Conservation (phyloP, 768 basidiomycete species). For the Lactarius evosmus region DNA sequence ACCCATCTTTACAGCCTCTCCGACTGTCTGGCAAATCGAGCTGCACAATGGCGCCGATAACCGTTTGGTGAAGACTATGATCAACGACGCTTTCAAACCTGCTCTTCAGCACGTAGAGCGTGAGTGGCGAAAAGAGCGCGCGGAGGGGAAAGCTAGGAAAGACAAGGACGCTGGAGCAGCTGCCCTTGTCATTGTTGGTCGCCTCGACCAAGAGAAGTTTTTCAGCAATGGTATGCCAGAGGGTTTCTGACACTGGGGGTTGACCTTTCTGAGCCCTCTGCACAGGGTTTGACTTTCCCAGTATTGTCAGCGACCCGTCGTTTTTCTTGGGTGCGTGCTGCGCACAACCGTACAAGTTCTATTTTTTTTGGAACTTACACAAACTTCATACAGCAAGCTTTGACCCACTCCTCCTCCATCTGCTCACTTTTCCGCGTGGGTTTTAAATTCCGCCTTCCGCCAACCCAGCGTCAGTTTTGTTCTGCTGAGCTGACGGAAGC, state of each 20-base stretch:
- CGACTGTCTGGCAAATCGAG: slow-evolving; percentile 71
- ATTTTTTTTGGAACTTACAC: not conserved
- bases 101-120: slow-evolving; percentile 70
- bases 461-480: not conserved
- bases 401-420: slow-evolving; percentile 65
- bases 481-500: not conserved
- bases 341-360: not conserved
- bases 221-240: slow-evolving; percentile 69
- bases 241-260: not conserved
- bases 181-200: slow-evolving; percentile 74
- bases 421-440: slow-evolving; percentile 77
- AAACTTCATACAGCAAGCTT: slow-evolving; percentile 36
- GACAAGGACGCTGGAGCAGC: slow-evolving; percentile 57
- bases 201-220: slow-evolving; percentile 76
- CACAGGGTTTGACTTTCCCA: slow-evolving; percentile 62
- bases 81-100: slow-evolving; percentile 60
- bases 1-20: slow-evolving; percentile 44
- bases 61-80: slow-evolving; percentile 56
- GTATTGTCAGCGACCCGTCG: slow-evolving; percentile 47
- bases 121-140: slow-evolving; percentile 60
- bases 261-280: not conserved
- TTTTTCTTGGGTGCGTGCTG: slow-evolving; percentile 64
- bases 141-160: slow-evolving; percentile 32
- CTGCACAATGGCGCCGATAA: slow-evolving; percentile 76
- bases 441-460: slow-evolving; percentile 14